Percentiles rank a stretch among this genome's conserved stretches.
Conservation (phyloP, 495 filamentous ascomycete genomes). For the Hypoxylon subgilvum region DNA sequence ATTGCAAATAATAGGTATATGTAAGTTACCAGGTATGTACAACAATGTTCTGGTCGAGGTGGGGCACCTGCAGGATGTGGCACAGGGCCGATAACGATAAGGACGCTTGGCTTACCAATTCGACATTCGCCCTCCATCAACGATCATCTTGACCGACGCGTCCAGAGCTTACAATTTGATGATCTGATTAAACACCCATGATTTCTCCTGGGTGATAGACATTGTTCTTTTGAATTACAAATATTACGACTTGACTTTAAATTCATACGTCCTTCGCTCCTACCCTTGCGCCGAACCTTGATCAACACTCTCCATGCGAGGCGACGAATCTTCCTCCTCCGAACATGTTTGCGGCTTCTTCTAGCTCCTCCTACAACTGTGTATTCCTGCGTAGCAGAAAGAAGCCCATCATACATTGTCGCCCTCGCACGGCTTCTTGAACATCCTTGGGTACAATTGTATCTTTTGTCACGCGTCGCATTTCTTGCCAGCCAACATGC, state of each 20-base stretch:
- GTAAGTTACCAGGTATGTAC: background rate
- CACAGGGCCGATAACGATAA: slow-evolving; percentile 27
- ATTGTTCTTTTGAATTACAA: no score
- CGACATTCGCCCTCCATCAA: slow-evolving; percentile 1
- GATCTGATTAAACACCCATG: no score
- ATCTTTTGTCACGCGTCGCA: slow-evolving; percentile 4
- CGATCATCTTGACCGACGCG: no score
- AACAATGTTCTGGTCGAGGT: no score
- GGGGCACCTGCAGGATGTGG: background rate
- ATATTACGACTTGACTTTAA: no score
- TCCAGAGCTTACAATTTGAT: no score
- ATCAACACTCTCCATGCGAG: slow-evolving; percentile 39
- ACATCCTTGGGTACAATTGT: slow-evolving; percentile 10
- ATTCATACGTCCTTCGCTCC: background rate
- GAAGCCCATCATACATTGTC: slow-evolving; percentile 26
- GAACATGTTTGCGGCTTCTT: slow-evolving; percentile 46
- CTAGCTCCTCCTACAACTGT: slow-evolving; percentile 39
- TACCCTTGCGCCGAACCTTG: background rate
- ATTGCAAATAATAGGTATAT: background rate
- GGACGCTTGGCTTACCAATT: slow-evolving; percentile 30
- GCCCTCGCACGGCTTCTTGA: slow-evolving; percentile 29
- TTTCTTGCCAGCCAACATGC: slow-evolving; percentile 65
- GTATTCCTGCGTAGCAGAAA: slow-evolving; percentile 43
- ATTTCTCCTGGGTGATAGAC: no score
- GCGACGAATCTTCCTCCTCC: slow-evolving; percentile 32